Base-by-base conservation (phyloP, 805 yeast genomes). In the Candida silvatica region DNA sequence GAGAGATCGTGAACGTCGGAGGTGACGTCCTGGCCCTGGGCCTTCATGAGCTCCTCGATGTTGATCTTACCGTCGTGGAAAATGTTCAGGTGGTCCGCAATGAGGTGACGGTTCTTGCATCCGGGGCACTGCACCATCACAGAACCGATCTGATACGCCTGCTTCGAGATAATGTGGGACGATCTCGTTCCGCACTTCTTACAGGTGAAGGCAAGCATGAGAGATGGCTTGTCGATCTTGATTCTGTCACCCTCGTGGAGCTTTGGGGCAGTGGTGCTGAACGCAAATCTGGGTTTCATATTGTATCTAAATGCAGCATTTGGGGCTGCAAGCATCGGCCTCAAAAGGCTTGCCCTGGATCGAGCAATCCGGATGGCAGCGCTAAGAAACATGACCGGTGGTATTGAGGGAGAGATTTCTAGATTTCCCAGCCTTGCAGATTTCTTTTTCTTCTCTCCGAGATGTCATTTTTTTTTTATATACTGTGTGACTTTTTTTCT, bases 101-200 rank as follows among this genome's bases (percentile, higher is more conserved):
- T 88, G 51, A 90, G 61, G 53, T 90, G 97, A 44, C 96, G 73
- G 50, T 74, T 79, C 44, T 80, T 69, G 56, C 97, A 90, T 12
- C 87, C 83, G 0, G 97, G 97, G 54, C 97, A 90, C 49, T 85
- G 86, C 17, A 90, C 80, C 34, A 86, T 61, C 3, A 90, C 95
- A 0, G 95, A 79, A 2, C 97, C 97, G 7, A 67, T 62, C 11
- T 80, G 74, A 54, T 90, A 90, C 0, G 96, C 88, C 58, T 90
- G 97, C 46, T 88, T 88, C 5, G 95, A 81, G 51, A 90, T 80
- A n/a, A 80, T 70, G 51, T 90, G 97, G 4, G 87, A 76, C 1
- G 96, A 86, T 37, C 97, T 64, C 3, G 81, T 73, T 31, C 74
- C 69, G 59, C 97, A 90, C 44, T 76, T 74, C 54, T 87, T 90